phyloP scores from a whole-genome alignment of 257 asterid species.

The Penstemon eatonii region DNA sequence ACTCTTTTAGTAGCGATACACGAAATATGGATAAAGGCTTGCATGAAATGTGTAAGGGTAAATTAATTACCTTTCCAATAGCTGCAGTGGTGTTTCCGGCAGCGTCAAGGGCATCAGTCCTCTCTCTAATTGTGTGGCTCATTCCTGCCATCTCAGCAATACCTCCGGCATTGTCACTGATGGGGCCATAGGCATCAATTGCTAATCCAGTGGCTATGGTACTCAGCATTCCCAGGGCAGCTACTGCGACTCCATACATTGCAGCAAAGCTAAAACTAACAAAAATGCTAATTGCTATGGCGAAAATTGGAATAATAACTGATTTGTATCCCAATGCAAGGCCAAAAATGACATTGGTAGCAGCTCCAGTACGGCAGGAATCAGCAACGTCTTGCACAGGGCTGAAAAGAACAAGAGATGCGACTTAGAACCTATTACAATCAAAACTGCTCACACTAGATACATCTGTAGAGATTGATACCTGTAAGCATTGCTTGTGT shows the following conservation, averaged over 20 bases:
- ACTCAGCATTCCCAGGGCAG: conserved; percentile 58
- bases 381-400: conserved; percentile 54
- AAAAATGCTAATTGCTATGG: conserved; percentile 45
- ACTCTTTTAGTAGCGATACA: neutral
- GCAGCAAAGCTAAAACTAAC: conserved; percentile 53
- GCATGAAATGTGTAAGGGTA: neutral
- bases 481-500: conserved; percentile 62
- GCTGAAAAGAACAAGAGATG: conserved; percentile 27
- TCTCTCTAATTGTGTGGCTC: conserved; percentile 44
- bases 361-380: conserved; percentile 56
- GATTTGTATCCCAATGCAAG: conserved; percentile 54
- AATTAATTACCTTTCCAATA: conserved; percentile 41
- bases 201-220: conserved; percentile 54
- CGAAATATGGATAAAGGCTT: neutral
- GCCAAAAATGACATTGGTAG: conserved; percentile 51
- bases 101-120: conserved; percentile 53
- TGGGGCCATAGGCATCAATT: conserved; percentile 54
- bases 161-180: conserved; percentile 57
- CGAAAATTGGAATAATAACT: conserved; percentile 45
- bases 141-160: conserved; percentile 57
- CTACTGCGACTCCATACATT: conserved; percentile 50
- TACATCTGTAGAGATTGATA: conserved; percentile 16
- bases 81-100: conserved; percentile 60
- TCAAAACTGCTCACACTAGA: neutral
- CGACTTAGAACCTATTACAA: conserved; percentile 1